These are phyloP conservation scores for Fusarium illudens DNA, from an alignment of 2,329 filamentous ascomycete genomes.

Conservation along the genomic window DNA sequence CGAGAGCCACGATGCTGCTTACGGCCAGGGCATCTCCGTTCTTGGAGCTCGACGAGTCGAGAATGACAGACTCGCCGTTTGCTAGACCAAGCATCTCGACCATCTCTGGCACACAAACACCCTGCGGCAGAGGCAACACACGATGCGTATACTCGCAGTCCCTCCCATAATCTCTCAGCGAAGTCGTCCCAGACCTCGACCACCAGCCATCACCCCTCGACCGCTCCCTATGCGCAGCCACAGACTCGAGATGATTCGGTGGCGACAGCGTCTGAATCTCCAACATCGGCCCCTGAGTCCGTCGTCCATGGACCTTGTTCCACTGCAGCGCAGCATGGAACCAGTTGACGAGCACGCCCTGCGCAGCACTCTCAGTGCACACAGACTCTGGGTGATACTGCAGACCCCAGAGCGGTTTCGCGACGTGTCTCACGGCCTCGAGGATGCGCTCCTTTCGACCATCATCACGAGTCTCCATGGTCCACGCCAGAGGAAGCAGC, in stretches of 20 bases:
- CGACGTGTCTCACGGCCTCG: conserved; percentile 77
- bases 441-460: conserved; percentile 62
- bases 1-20: conserved; percentile 78
- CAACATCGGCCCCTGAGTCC: conserved; percentile 19
- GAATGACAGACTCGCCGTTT: conserved; percentile 59
- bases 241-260: conserved; percentile 37
- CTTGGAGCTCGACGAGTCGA: conserved; percentile 67
- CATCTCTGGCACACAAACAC: conserved; percentile 62
- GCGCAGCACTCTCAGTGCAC: conserved; percentile 76
- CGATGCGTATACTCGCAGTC: conserved; percentile 49
- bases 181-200: neutral
- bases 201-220: conserved; percentile 19
- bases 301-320: conserved; percentile 54
- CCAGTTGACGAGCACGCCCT: conserved; percentile 76
- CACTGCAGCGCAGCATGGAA: conserved; percentile 71
- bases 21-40: conserved; percentile 56
- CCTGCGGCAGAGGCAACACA: conserved; percentile 54
- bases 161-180: conserved; percentile 25
- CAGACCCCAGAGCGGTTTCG: conserved; percentile 82
- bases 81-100: conserved; percentile 58
- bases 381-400: conserved; percentile 93
- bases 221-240: conserved; percentile 22
- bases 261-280: conserved; percentile 39
- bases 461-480: conserved; percentile 55
- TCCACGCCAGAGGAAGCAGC: conserved; percentile 70